A percentile compares a stretch with the other conserved stretches of the same genome.
These are phyloP conservation scores for Candida ovalis DNA, from an alignment of 805 yeast species.

Conservation along the genomic window DNA sequence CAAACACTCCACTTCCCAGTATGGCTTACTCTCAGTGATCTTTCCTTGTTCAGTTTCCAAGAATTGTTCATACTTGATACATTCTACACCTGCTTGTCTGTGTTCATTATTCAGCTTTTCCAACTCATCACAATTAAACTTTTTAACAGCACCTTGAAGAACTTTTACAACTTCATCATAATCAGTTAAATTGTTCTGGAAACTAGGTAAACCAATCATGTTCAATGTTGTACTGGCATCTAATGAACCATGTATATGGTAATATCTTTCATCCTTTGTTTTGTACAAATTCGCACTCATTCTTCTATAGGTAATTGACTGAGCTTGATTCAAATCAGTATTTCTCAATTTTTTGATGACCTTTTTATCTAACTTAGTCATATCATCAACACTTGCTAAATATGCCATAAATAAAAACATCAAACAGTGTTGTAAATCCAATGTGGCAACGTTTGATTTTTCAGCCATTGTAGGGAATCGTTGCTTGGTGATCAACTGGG, in stretches of 20 bases:
- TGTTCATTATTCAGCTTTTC: slow-evolving; percentile 26
- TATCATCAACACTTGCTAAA: slow-evolving; percentile 29
- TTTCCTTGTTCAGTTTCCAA: slow-evolving; percentile 30
- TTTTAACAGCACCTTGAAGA: slow-evolving; percentile 22
- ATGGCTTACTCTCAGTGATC: slow-evolving; percentile 20
- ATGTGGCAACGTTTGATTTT: slow-evolving; percentile 7
- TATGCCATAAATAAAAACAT: slow-evolving; percentile 32
- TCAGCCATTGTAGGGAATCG: slow-evolving; percentile 6
- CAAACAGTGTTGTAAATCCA: slow-evolving; percentile 29
- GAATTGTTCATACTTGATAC: slow-evolving; percentile 28
- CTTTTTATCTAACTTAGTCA: slow-evolving; percentile 24
- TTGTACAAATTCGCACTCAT: slow-evolving; percentile 33
- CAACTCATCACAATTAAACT: slow-evolving; percentile 27
- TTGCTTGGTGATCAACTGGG: slow-evolving; percentile 13
- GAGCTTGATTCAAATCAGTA: slow-evolving; percentile 26
- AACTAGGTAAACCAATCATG: slow-evolving; percentile 32
- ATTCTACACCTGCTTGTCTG: slow-evolving; percentile 33
- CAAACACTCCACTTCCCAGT: slow-evolving; percentile 22
- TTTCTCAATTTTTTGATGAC: slow-evolving; percentile 17
- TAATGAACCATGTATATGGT: slow-evolving; percentile 34
- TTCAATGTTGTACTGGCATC: slow-evolving; percentile 30
- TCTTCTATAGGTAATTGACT: slow-evolving; percentile 28
- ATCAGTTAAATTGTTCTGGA: slow-evolving; percentile 21
- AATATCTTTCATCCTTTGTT: slow-evolving; percentile 29
- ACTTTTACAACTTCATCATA: slow-evolving; percentile 24